Base-by-base conservation (phyloP, 805 yeast species). In the Yamadazyma tumulicola region DNA sequence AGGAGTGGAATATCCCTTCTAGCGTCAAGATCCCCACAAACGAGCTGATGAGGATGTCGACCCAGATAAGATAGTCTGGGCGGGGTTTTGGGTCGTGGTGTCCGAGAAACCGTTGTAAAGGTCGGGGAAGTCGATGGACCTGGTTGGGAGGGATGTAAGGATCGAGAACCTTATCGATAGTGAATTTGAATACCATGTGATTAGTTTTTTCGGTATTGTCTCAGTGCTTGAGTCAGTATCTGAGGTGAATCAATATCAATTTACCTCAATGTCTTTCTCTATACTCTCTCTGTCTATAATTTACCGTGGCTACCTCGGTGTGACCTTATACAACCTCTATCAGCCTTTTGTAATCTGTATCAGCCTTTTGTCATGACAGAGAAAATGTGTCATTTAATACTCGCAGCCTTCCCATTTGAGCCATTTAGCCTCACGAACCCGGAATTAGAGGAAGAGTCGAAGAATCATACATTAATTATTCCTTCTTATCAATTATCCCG, bases 1-100 rank as follows among this genome's bases (percentile, higher is more conserved):
- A 56, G 32, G 51, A 49, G 40, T 51, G 56, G 48, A 74, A 75
- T 0, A 75, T 59, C 0, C 69, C 78, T 47, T 69, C 76, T 8
- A 74, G 37, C 3, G 68, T 43, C 7, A 69, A 51, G 1, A 75
- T 54, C 0, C 78, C 77, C n/a, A 57, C 51, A 42, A 74, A 74
- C 0, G 77, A 46, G 1, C 71, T 63, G 1, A 74, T 49, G 5
- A 74, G 46, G 2, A 67, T 57, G 40, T 74, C 79, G 1, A 69
- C 35, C 76, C 76, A 72, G 6, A 69, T 50, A 32, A 59, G 42
- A 37, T 62, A 60, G 39, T 70, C 76, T 13, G 63, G 62, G 13
- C 39, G 37, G 6, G 31, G 37, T 20, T 24, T 33, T 12, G 32
- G 27, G 24, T 26, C 35, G 4, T 60, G 54, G 5, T 32, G 30